These are phyloP conservation scores for Fraxinus quadrangulata DNA, from an alignment of 257 asterid species.

Conservation along the genomic window DNA sequence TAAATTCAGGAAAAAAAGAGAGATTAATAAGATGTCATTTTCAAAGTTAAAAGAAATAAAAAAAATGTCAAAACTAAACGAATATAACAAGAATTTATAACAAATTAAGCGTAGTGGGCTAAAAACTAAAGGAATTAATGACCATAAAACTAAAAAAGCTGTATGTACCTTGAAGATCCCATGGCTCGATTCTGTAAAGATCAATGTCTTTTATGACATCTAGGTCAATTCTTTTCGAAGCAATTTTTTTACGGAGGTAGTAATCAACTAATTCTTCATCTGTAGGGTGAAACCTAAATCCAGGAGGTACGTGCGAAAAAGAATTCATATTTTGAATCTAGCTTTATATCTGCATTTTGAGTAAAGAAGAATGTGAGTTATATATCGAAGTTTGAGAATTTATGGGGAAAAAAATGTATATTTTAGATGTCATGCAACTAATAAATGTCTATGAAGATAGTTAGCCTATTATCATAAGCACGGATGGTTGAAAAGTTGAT, in stretches of 20 bases:
- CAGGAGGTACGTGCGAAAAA: conserved; percentile 70
- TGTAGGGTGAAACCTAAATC: conserved; percentile 79
- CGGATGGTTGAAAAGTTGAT: too few relatives aligned
- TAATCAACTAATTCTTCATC: conserved; percentile 80
- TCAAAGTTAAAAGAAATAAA: too few relatives aligned
- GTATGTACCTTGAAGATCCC: conserved; percentile 78
- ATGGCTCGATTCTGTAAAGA: conserved; percentile 77
- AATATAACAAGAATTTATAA: too few relatives aligned
- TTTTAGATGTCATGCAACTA: too few relatives aligned
- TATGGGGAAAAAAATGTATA: too few relatives aligned
- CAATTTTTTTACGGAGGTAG: conserved; percentile 63
- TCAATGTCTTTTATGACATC: conserved; percentile 79
- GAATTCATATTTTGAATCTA: conserved; percentile 38
- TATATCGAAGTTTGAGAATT: neutral
- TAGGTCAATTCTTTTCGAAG: conserved; percentile 54
- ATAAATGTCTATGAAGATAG: too few relatives aligned
- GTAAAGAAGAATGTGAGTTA: neutral
- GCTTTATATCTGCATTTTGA: conserved; percentile 35
- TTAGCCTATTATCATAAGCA: too few relatives aligned
- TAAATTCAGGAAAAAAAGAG: neutral
- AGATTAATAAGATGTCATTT: neutral
- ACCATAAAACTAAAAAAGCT: neutral
- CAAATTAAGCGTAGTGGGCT: neutral
- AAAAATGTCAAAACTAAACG: too few relatives aligned
- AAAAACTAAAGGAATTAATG: neutral